Evolutionary conservation across 345 rosid species (phyloP).

Genomic region (Mercurialis annua): DNA sequence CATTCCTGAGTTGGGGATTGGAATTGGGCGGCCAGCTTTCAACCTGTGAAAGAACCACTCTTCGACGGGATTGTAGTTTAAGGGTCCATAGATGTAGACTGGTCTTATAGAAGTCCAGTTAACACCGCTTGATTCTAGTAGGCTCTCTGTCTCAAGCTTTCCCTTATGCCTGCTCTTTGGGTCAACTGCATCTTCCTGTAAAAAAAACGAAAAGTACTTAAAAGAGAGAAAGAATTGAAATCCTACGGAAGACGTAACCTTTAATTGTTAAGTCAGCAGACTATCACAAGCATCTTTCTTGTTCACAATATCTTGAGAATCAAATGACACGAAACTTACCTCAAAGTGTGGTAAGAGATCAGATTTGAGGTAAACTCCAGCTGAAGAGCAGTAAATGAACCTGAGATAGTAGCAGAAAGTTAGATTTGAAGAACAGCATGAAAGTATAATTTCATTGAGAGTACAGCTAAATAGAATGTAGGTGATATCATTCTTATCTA

Average conservation of each 20-base stretch:
- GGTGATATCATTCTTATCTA: no score
- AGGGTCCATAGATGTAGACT: constrained; percentile 91
- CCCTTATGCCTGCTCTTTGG: constrained; percentile 99
- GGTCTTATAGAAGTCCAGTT: constrained; percentile 95
- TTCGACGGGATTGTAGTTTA: constrained; percentile 97
- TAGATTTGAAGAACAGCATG: constrained; percentile 5
- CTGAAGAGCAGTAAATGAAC: constrained; percentile 93
- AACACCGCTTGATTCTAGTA: constrained; percentile 60
- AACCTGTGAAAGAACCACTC: constrained; percentile 98
- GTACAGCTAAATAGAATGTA: background rate
- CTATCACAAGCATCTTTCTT: background rate
- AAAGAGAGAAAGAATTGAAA: background rate
- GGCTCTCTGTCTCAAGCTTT: constrained; percentile 79
- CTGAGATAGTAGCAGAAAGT: constrained; percentile 38
- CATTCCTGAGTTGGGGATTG: constrained; percentile 77
- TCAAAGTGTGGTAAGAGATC: constrained; percentile 79
- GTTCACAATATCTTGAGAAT: no score
- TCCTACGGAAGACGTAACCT: background rate
- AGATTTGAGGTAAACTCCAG: constrained; percentile 90
- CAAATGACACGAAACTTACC: constrained; percentile 39
- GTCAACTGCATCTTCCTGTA: constrained; percentile 81
- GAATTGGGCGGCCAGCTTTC: constrained; percentile 92
- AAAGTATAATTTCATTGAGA: background rate
- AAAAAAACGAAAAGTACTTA: constrained; percentile 8
- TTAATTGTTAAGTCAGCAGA: background rate